Evolutionary conservation across 2,329 filamentous ascomycete genomes (phyloP).

Genomic region (Zymoseptoria ardabiliae): DNA sequence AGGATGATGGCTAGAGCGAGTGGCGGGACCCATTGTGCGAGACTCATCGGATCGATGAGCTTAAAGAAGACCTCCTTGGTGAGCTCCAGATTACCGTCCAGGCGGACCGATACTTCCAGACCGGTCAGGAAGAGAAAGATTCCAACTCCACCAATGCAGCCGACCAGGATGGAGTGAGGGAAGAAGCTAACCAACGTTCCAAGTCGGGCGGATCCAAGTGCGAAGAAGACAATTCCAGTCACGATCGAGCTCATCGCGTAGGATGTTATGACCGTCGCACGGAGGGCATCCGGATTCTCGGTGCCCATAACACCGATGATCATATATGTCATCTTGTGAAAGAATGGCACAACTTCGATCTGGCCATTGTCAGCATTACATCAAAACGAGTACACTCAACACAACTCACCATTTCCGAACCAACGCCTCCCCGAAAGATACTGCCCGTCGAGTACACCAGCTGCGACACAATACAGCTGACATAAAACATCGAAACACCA

Average conservation of each 20-base stretch:
- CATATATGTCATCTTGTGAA: constrained; percentile 93
- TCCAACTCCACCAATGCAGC: constrained; percentile 93
- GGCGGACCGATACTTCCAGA: constrained; percentile 82
- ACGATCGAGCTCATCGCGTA: constrained; percentile 87
- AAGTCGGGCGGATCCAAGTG: constrained; percentile 78
- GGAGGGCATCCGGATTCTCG: constrained; percentile 73
- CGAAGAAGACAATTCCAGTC: constrained; percentile 84
- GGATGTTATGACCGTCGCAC: constrained; percentile 87
- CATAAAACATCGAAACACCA: constrained; percentile 97
- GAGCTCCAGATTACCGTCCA: constrained; percentile 80
- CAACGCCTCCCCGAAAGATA: constrained; percentile 82
- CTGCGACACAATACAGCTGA: constrained; percentile 92
- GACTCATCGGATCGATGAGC: constrained; percentile 64
- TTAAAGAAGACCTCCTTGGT: constrained; percentile 67
- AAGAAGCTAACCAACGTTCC: constrained; percentile 96
- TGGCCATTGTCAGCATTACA: constrained; percentile 31
- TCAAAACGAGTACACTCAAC: neutral
- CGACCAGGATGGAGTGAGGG: constrained; percentile 88
- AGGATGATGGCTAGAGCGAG: constrained; percentile 68
- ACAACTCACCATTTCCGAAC: constrained; percentile 73
- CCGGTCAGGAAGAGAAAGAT: constrained; percentile 91
- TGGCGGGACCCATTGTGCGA: constrained; percentile 77
- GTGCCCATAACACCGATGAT: constrained; percentile 73
- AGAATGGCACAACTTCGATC: constrained; percentile 97
- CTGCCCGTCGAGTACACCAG: constrained; percentile 83